Base-by-base conservation (phyloP, 176 grass and related monocot species). In the Echinochloa phyllopogon region DNA sequence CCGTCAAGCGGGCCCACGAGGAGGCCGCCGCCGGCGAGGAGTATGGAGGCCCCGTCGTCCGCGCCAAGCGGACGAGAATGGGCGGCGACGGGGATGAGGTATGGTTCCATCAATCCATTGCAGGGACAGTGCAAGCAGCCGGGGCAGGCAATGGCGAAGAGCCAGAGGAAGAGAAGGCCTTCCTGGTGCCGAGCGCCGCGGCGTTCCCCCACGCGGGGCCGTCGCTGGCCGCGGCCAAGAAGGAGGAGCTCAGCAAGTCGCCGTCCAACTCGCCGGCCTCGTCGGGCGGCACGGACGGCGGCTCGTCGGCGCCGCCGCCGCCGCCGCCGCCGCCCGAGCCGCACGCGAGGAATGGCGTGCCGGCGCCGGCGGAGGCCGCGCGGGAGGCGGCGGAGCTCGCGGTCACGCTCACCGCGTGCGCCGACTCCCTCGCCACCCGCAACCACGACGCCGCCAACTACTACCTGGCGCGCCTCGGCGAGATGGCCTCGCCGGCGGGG, bases 31-130 rank as follows among this genome's bases (percentile, higher is more conserved):
- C 48, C 4, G 80, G 6, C 3, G 96, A 89, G 49, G 97, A 94
- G 53, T 89, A 88, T 38, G 81, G 76, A 13, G 85, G 61, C 14
- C 86, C 84, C 45, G 55, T 86, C 9, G 87, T 76, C 58, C 94
- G 92, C 76, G 88, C 94, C 36, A 99, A 99, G 86, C 87, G 94
- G 66, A 92, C 89, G 6, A 79, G 90, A 24, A 89, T 82, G 65
- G 83, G 83, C 23, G 80, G 77, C 58, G 88, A 87, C 43, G 81
- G 76, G 15, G 88, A 91, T 29, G 87, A 92, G 69, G 85, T 94
- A 92, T 98, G 96, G 93, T 94, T 98, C 81, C 89, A 87, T 94
- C 89, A 89, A 79, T 39, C 87, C 83, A 95, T 86, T 61, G 85
- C 92, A 84, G 90, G 92, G 33, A 56, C 71, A 67, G 36, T 86